phyloP scores from a whole-genome alignment of 129 eudicot species.

The Ambrosia artemisiifolia region DNA sequence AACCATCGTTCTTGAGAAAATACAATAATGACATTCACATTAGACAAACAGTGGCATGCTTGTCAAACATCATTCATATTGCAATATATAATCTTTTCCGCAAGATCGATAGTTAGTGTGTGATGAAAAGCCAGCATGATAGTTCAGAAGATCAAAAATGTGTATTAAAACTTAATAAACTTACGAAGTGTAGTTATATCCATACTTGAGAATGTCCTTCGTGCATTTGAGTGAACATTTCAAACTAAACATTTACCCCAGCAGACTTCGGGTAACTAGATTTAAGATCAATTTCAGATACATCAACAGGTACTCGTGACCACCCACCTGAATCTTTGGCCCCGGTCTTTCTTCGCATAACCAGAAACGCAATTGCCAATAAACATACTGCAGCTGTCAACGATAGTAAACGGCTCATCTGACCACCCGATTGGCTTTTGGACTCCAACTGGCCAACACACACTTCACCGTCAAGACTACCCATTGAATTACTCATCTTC shows the following conservation, averaged over 20 bases:
- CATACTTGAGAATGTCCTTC: constrained; percentile 18
- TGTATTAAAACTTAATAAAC: constrained; percentile 5
- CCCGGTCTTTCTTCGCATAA: constrained; percentile 52
- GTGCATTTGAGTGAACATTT: constrained; percentile 2
- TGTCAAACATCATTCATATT: constrained; percentile 12
- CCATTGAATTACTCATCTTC: constrained; percentile 67
- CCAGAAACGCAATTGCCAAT: constrained; percentile 60
- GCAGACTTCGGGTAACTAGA: constrained; percentile 29
- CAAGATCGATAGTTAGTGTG: constrained; percentile 11
- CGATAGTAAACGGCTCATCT: constrained; percentile 41
- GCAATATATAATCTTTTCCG: constrained; percentile 10
- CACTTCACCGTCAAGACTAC: constrained; percentile 71
- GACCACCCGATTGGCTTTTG: constrained; percentile 40
- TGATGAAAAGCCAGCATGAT: constrained; percentile 12
- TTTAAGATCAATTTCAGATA: constrained; percentile 57
- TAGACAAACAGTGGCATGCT: constrained; percentile 1
- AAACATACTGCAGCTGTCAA: constrained; percentile 58
- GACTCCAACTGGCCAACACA: constrained; percentile 42
- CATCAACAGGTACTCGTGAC: constrained; percentile 69
- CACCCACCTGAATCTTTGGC: constrained; percentile 48
- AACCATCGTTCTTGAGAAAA: constrained; percentile 5
- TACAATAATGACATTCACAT: not conserved
- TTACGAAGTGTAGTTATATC: constrained; percentile 19
- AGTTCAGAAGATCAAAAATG: not conserved
- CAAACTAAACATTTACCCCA: constrained; percentile 18